Conservation (phyloP, 352 stramenopile genomes). For the Phytopythium sindhum region DNA sequence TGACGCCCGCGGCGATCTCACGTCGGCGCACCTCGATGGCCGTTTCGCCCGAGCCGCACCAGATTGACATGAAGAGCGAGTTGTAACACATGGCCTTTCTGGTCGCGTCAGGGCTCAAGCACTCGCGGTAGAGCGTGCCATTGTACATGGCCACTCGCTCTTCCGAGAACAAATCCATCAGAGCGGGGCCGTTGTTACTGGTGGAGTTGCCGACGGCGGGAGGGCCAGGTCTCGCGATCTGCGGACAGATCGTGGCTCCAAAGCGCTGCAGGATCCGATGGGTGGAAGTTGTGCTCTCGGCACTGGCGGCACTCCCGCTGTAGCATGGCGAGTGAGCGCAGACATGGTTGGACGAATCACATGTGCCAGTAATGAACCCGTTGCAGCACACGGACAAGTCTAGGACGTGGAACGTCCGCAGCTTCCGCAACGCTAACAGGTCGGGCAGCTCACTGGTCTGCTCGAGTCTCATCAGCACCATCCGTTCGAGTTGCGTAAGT, state of each 20-base stretch:
- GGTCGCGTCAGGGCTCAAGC: conserved; percentile 1
- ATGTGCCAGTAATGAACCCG: not conserved
- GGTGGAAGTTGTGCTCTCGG: not conserved
- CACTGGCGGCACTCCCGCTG: not conserved
- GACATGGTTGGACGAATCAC: not conserved
- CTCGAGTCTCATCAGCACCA: conserved; percentile 16
- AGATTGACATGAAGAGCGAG: conserved; percentile 18
- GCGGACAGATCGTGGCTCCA: not conserved
- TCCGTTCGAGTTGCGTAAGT: conserved; percentile 18
- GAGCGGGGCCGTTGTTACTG: not conserved
- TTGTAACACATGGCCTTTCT: conserved; percentile 25
- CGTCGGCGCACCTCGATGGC: conserved; percentile 17
- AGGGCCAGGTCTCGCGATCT: no score
- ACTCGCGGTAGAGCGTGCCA: conserved; percentile 27
- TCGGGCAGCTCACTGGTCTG: conserved; percentile 20
- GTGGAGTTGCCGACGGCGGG: not conserved
- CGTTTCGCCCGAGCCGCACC: conserved; percentile 10
- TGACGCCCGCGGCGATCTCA: conserved; percentile 21
- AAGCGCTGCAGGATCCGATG: not conserved
- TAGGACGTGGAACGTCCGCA: not conserved
- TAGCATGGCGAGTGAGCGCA: not conserved
- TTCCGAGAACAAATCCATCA: not conserved
- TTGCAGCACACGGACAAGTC: not conserved
- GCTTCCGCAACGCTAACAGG: conserved; percentile 9
- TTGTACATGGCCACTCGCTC: conserved; percentile 19